Percentiles rank a stretch among this genome's conserved stretches.
phyloP scores from a whole-genome alignment of 208 protist species.

The Phytomonas sp. region DNA sequence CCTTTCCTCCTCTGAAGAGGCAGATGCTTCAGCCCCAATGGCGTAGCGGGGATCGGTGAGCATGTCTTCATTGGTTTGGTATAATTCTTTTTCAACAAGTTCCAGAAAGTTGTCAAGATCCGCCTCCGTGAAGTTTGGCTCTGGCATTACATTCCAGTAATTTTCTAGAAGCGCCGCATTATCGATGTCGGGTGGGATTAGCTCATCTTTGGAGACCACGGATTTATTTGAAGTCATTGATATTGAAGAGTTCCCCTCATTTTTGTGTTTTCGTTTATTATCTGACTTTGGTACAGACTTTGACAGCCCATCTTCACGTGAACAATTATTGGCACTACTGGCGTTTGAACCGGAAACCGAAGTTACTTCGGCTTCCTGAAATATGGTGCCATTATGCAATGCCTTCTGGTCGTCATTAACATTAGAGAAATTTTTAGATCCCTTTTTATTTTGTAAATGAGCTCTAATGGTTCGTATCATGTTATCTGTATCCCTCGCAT shows the following conservation, averaged over 20 bases:
- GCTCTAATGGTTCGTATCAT: constrained; percentile 19
- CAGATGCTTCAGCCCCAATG: background rate
- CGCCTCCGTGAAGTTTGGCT: constrained; percentile 49
- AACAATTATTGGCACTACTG: background rate
- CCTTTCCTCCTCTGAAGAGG: background rate
- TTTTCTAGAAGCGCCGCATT: constrained; percentile 12
- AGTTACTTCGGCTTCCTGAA: background rate
- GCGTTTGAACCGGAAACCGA: background rate
- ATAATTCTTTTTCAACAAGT: constrained; percentile 43
- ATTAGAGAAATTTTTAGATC: background rate
- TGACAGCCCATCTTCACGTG: background rate
- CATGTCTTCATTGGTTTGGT: constrained; percentile 54
- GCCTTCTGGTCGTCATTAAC: background rate
- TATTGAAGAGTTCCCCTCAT: background rate
- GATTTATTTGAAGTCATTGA: background rate
- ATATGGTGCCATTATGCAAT: background rate
- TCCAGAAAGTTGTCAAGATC: constrained; percentile 71
- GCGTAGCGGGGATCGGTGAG: constrained; percentile 23
- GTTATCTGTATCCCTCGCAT: constrained; percentile 30
- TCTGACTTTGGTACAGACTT: background rate
- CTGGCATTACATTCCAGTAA: constrained; percentile 54
- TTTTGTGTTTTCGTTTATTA: background rate
- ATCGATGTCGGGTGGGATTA: background rate
- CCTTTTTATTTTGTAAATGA: background rate
- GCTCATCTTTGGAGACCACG: background rate